Evolutionary conservation across 768 basidiomycete species (phyloP), one percentile per base, ranked within the genome.

Genomic region (Lentinula raphanica): DNA sequence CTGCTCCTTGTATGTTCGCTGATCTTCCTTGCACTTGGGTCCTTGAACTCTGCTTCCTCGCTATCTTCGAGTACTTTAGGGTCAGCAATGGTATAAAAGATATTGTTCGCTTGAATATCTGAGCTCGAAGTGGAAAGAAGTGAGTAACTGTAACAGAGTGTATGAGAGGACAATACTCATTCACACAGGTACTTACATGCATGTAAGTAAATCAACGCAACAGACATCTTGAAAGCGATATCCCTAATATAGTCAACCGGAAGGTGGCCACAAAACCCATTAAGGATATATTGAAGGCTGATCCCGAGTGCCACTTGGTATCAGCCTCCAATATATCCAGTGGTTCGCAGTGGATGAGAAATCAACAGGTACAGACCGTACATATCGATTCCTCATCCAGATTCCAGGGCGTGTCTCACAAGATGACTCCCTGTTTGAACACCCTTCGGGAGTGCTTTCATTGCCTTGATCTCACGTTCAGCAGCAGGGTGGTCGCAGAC

Each of bases 11-110:
- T 17, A 6, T 42, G 44, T 13, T 11, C 12, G 32, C 11, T 7
- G 11, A 49, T 38, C 32, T 59, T 59, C 11, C 56, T 12, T 17
- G 56, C 7, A 19, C 21, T 42, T 5, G 58, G 57, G 21, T 5
- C 5, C 19, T 58, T 21, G 12, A 58, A n/a, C 36, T 59, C 56
- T 17, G 28, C 19, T 27, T 58, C 38, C 31, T 59, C 56, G 13
- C 59, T 15, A 15, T 59, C 13, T 19, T 29, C 28, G 36, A 36
- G 39, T 15, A 32, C 38, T 28, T 8, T 58, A 6, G 15, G 2
- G 12, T 49, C 49, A 2, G 11, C 56, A 56, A 58, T 31, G 21
- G 15, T 42, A 17, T 15, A 42, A 7, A n/a, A 21, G 21, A 42
- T 42, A 42, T 42, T 42, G 8, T 6, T 17, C 6, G 40, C 17